phyloP scores from a whole-genome alignment of 768 basidiomycete species.

The Mrakia gelida region DNA sequence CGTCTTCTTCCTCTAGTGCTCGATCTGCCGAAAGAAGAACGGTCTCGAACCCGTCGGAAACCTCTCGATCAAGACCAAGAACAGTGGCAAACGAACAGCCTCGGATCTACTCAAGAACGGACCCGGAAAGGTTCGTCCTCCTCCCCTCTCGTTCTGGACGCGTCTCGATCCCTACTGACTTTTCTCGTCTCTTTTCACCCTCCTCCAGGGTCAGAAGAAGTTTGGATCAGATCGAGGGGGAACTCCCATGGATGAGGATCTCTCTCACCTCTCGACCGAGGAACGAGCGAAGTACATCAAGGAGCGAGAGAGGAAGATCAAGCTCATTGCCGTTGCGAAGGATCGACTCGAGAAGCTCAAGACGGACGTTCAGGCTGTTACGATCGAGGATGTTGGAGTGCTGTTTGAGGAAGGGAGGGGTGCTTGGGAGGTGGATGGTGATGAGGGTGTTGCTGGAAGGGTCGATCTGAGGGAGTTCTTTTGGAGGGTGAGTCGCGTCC shows the following conservation, averaged over 20 bases:
- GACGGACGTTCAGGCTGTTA: not conserved
- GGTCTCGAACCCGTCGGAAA: slow-evolving; percentile 3
- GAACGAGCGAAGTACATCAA: slow-evolving; percentile 14
- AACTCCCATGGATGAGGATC: not conserved
- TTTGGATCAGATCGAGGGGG: not conserved
- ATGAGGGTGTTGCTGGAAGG: slow-evolving; percentile 2
- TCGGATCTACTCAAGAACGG: not conserved
- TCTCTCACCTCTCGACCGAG: not conserved
- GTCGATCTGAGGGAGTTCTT: slow-evolving; percentile 9
- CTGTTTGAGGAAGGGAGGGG: not conserved
- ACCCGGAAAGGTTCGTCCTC: not conserved
- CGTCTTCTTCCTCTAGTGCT: not conserved
- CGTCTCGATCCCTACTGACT: not conserved
- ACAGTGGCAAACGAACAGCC: not conserved
- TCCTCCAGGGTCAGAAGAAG: not conserved
- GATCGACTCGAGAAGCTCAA: not conserved
- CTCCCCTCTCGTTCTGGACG: not conserved
- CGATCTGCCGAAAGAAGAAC: slow-evolving; percentile 6
- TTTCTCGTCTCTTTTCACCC: not conserved
- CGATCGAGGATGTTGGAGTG: slow-evolving; percentile 6
- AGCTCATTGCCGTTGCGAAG: slow-evolving; percentile 4
- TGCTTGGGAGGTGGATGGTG: slow-evolving; percentile 4
- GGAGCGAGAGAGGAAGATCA: slow-evolving; percentile 6
- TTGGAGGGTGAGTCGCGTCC: not conserved
- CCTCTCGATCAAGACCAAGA: slow-evolving; percentile 8